These are phyloP conservation scores for Dothideomycetidae sp. DNA, from an alignment of 2,329 filamentous ascomycete species.

Conservation along the genomic window DNA sequence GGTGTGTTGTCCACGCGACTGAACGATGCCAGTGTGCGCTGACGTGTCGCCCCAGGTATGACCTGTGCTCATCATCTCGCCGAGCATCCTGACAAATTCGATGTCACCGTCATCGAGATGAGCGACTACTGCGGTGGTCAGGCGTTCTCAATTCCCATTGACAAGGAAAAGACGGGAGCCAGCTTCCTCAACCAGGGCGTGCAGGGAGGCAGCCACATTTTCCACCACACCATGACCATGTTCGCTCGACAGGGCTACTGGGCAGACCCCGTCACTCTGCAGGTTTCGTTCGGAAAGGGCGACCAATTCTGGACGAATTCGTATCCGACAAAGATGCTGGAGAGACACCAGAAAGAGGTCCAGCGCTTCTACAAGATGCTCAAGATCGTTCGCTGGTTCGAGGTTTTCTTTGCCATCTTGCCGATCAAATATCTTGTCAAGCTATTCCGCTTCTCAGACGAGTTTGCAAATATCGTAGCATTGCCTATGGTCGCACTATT, in stretches of 20 bases:
- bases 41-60: slow-evolving; percentile 29
- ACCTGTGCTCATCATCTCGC: slow-evolving; percentile 53
- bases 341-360: slow-evolving; percentile 42
- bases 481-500: slow-evolving; percentile 60
- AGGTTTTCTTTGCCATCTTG: slow-evolving; percentile 44
- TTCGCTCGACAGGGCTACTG: slow-evolving; percentile 43
- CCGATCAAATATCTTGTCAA: slow-evolving; percentile 51
- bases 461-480: slow-evolving; percentile 58
- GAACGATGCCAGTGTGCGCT: neutral
- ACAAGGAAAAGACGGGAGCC: slow-evolving; percentile 42
- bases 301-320: slow-evolving; percentile 53
- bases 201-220: slow-evolving; percentile 50
- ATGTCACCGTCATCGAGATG: slow-evolving; percentile 48
- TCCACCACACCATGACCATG: slow-evolving; percentile 54
- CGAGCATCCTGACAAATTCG: slow-evolving; percentile 50
- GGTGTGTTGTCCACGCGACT: slow-evolving; percentile 35
- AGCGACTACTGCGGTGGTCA: slow-evolving; percentile 46
- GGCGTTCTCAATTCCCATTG: slow-evolving; percentile 43
- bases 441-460: slow-evolving; percentile 52
- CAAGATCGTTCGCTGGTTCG: slow-evolving; percentile 44
- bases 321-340: slow-evolving; percentile 45
- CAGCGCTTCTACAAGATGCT: slow-evolving; percentile 40
- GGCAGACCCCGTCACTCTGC: slow-evolving; percentile 44
- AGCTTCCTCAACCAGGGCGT: slow-evolving; percentile 49
- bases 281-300: slow-evolving; percentile 50